Base-by-base conservation (phyloP, 306 rosid species). In the Cicer cuneatum region DNA sequence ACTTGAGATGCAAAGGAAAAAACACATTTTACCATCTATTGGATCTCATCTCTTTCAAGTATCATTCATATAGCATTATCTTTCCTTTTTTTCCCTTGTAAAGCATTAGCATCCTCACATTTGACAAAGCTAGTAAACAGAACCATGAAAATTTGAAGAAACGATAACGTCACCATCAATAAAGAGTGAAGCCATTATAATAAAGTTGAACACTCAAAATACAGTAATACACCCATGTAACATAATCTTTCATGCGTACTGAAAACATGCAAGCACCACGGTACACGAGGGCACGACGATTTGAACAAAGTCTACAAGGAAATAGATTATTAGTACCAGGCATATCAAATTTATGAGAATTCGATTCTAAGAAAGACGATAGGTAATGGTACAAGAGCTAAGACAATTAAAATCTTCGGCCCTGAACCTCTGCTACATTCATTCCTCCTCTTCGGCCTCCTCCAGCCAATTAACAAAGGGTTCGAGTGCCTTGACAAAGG, bases 391-490 rank as follows among this genome's bases (percentile, higher is more conserved):
- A 40, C 45, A 52, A 40, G 51, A 65, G 42, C 68, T 45, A 1
- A 21, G 63, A 58, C 72, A 66, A 16, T 5, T 16, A 47, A 19
- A 18, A 42, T 69, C 67, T 73, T 66, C 71, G 8, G 76, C 86
- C 15, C 69, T 40, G 29, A 52, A 74, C 19, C 51, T 59, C 69
- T 2, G 21, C 51, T 39, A 35, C 77, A 56, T 38, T 78, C 83
- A 89, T 16, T 95, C 99, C 89, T 95, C 99, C 72, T 95, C 99
- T 83, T 95, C 99, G 7, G 99, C 99, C 90, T 92, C 99, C 86
- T 95, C 99, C 88, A 95, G 92, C 99, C 99, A 95, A 42, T 82
- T 95, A 87, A 95, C 98, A 52, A 92, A 87, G 38, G 97, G 92
- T 76, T 95, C 99, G 80, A 95, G 77, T 5, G 99, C 97, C 89